Percentiles rank a stretch among this genome's conserved stretches.
phyloP scores from a whole-genome alignment of 139 green algal genomes.

The Micractinium conductrix region DNA sequence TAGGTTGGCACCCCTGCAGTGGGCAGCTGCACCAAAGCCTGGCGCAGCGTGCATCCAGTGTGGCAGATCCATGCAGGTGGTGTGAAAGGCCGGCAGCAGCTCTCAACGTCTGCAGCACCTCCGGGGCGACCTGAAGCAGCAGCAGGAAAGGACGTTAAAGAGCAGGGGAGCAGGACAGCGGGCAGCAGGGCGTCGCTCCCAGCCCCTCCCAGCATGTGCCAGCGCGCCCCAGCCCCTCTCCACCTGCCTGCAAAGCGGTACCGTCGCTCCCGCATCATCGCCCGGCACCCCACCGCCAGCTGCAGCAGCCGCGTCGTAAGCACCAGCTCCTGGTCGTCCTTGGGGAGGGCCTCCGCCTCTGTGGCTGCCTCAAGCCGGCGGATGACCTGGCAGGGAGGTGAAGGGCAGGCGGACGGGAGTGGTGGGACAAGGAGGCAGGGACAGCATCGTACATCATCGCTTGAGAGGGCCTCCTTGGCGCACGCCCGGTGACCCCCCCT shows the following conservation, averaged over 20 bases:
- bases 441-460: too few relatives aligned
- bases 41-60: too few relatives aligned
- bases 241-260: slow-evolving; percentile 36
- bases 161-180: too few relatives aligned
- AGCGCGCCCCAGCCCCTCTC: background rate
- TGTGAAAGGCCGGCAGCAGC: too few relatives aligned
- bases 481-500: background rate
- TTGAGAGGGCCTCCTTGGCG: background rate
- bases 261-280: slow-evolving; percentile 43
- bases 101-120: too few relatives aligned
- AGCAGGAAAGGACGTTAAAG: too few relatives aligned
- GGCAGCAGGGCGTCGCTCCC: background rate
- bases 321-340: slow-evolving; percentile 54
- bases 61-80: too few relatives aligned
- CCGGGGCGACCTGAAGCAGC: too few relatives aligned
- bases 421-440: too few relatives aligned
- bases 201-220: background rate
- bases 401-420: background rate
- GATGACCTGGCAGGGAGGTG: slow-evolving; percentile 59
- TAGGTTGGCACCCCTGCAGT: too few relatives aligned
- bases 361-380: slow-evolving; percentile 46
- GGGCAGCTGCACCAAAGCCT: too few relatives aligned
- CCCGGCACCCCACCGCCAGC: slow-evolving; percentile 29
- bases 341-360: slow-evolving; percentile 49
- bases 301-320: slow-evolving; percentile 74